Evolutionary conservation across 495 filamentous ascomycete genomes (phyloP).

Genomic region (Penicillium arizonense): DNA sequence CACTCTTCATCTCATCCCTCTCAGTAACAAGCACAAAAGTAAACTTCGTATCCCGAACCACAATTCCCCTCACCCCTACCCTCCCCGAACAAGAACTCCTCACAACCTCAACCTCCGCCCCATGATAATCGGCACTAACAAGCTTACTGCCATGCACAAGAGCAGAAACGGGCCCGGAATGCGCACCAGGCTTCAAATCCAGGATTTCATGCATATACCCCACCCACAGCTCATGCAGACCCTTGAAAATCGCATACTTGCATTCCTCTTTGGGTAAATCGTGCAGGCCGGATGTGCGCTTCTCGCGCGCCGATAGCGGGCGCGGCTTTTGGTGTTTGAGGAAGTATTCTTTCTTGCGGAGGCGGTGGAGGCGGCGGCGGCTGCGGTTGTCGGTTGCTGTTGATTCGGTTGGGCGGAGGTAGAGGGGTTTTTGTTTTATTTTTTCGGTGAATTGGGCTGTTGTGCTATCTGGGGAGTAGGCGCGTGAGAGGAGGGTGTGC

Average conservation of each 20-base stretch:
- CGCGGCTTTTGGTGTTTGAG: constrained; percentile 64
- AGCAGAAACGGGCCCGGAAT: constrained; percentile 47
- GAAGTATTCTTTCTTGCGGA: constrained; percentile 53
- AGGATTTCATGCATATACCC: constrained; percentile 79
- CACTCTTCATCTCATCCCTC: constrained; percentile 60
- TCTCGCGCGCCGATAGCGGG: constrained; percentile 78
- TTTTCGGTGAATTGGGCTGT: constrained; percentile 73
- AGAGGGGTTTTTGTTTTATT: constrained; percentile 78
- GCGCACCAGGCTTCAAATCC: constrained; percentile 34
- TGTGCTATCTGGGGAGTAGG: constrained; percentile 69
- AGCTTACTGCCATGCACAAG: constrained; percentile 62
- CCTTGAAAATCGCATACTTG: constrained; percentile 74
- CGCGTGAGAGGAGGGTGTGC: constrained; percentile 65
- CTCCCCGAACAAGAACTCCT: constrained; percentile 74
- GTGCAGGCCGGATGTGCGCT: constrained; percentile 69
- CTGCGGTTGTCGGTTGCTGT: constrained; percentile 59
- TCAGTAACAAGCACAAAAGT: constrained; percentile 79
- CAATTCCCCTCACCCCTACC: constrained; percentile 82
- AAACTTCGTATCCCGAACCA: constrained; percentile 84
- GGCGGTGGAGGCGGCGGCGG: constrained; percentile 57
- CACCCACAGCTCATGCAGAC: constrained; percentile 75
- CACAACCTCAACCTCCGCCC: constrained; percentile 80
- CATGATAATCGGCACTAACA: constrained; percentile 84
- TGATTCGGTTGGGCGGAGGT: constrained; percentile 70
- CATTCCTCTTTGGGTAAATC: constrained; percentile 64